A percentile compares a stretch with the other conserved stretches of the same genome.
These are phyloP conservation scores for Penicilliopsis zonata DNA, from an alignment of 495 filamentous ascomycete species.

Conservation along the genomic window DNA sequence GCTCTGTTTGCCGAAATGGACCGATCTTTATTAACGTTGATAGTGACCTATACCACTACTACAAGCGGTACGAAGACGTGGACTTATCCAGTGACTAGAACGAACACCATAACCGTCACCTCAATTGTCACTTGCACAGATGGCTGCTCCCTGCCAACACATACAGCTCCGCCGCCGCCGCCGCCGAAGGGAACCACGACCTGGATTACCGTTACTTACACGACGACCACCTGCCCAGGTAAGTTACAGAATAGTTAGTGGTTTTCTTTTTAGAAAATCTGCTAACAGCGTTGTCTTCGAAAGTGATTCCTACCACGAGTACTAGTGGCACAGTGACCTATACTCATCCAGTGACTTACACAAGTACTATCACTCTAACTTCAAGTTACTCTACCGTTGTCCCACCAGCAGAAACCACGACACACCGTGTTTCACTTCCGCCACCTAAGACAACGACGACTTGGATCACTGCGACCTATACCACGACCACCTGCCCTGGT, in stretches of 20 bases:
- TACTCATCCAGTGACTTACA: constrained; percentile 15
- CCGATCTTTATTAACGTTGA: neutral
- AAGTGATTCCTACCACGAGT: constrained; percentile 13
- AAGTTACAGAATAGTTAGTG: neutral
- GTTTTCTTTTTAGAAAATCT: neutral
- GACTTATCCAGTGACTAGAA: neutral
- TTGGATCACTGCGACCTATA: constrained; percentile 1
- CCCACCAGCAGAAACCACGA: constrained; percentile 7
- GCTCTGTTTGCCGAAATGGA: neutral
- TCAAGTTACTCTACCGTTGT: constrained; percentile 3
- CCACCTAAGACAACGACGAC: neutral
- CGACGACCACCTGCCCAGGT: constrained; percentile 8
- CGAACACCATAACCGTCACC: neutral
- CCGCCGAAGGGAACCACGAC: neutral
- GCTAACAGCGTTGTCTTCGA: neutral
- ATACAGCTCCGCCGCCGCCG: neutral
- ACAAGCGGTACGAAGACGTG: neutral
- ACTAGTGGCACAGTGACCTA: constrained; percentile 14
- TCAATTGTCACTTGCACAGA: constrained; percentile 1
- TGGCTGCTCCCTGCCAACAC: constrained; percentile 1
- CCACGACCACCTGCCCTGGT: constrained; percentile 8
- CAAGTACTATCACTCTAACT: constrained; percentile 13
- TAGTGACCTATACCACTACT: constrained; percentile 1
- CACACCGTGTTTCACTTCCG: constrained; percentile 8
- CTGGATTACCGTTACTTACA: constrained; percentile 1